Evolutionary conservation across 768 basidiomycete genomes (phyloP).

Genomic region (Mycena belliarum): DNA sequence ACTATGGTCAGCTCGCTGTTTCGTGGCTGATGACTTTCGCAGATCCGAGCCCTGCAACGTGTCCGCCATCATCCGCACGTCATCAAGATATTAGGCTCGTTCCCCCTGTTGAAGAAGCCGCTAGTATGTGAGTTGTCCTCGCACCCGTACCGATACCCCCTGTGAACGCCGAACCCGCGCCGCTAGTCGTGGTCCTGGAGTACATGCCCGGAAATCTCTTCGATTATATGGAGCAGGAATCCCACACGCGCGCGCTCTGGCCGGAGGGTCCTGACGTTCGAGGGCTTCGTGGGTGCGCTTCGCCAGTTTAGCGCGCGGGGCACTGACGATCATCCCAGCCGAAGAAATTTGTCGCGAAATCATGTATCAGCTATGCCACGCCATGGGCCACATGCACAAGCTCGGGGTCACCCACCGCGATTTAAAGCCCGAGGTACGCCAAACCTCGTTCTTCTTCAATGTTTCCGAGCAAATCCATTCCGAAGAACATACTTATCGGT

Average conservation of each 20-base stretch:
- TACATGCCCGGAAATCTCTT: slow-evolving; percentile 5
- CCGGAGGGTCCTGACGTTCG: not conserved
- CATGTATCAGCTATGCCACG: slow-evolving; percentile 21
- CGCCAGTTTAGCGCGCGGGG: not conserved
- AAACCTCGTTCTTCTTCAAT: not conserved
- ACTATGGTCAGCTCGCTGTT: not conserved
- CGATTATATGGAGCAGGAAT: slow-evolving; percentile 2
- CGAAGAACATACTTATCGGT: slow-evolving; percentile 17
- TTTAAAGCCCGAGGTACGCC: slow-evolving; percentile 19
- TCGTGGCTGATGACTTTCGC: not conserved
- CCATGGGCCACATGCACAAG: slow-evolving; percentile 10
- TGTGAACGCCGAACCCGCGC: not conserved
- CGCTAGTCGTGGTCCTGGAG: slow-evolving; percentile 17
- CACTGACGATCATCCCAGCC: not conserved
- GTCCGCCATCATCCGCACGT: slow-evolving; percentile 16
- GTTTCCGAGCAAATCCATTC: not conserved
- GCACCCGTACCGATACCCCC: no score
- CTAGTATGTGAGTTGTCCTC: slow-evolving; percentile 1
- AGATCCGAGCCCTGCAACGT: slow-evolving; percentile 11
- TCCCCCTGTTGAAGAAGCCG: not conserved
- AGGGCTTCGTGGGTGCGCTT: slow-evolving; percentile 12
- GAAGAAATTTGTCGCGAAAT: slow-evolving; percentile 15
- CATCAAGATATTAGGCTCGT: not conserved
- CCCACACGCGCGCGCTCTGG: not conserved
- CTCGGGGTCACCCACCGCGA: slow-evolving; percentile 18